phyloP scores from a whole-genome alignment of 108 stramenopile genomes.

The Ochromonas danica region DNA sequence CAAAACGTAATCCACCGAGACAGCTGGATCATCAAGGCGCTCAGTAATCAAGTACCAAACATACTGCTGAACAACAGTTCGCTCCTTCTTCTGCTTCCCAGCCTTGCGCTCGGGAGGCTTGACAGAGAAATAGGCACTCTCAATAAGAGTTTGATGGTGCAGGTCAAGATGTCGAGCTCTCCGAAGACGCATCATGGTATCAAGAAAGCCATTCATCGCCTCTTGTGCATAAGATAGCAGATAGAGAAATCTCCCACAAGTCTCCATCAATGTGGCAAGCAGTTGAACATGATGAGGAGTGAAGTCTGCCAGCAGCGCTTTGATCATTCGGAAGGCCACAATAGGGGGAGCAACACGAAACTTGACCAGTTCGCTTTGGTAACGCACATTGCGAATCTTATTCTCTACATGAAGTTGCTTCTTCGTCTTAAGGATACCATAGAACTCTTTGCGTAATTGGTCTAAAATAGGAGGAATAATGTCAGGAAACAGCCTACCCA shows the following conservation, averaged over 20 bases:
- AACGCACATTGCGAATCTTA: slow-evolving; percentile 73
- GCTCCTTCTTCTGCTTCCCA: slow-evolving; percentile 56
- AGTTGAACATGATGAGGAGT: slow-evolving; percentile 78
- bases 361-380: slow-evolving; percentile 86
- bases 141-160: slow-evolving; percentile 65
- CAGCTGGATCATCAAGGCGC: slow-evolving; percentile 57
- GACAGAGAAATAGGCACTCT: slow-evolving; percentile 43
- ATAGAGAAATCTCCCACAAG: slow-evolving; percentile 81
- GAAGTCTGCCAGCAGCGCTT: slow-evolving; percentile 81
- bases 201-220: slow-evolving; percentile 67
- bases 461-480: slow-evolving; percentile 27
- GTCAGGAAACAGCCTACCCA: slow-evolving; percentile 25
- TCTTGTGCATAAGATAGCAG: slow-evolving; percentile 69
- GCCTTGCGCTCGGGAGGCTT: slow-evolving; percentile 1
- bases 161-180: slow-evolving; percentile 75
- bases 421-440: slow-evolving; percentile 56
- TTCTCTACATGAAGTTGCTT: slow-evolving; percentile 75
- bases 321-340: slow-evolving; percentile 73
- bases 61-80: slow-evolving; percentile 74
- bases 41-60: slow-evolving; percentile 70
- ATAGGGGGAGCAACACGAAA: slow-evolving; percentile 66
- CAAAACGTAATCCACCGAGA: slow-evolving; percentile 61
- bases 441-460: slow-evolving; percentile 9
- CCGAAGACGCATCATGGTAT: slow-evolving; percentile 76
- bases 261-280: slow-evolving; percentile 77